Evolutionary conservation across 306 rosid species (phyloP).

Genomic region (Citrullus mucosospermus): DNA sequence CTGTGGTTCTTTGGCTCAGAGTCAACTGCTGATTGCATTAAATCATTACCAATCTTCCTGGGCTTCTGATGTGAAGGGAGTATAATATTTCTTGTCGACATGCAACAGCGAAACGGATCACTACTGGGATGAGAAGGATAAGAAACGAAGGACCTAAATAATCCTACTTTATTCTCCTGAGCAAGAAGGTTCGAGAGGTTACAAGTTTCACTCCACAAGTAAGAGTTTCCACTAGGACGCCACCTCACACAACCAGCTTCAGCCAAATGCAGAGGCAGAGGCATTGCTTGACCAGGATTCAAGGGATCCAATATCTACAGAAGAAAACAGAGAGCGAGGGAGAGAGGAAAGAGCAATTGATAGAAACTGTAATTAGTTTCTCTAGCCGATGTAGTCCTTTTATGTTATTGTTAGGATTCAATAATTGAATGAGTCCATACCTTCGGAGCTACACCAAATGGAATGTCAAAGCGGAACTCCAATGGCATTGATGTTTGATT

Average conservation of each 20-base stretch:
- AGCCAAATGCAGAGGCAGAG: constrained; percentile 88
- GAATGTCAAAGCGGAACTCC: constrained; percentile 94
- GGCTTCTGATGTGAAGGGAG: constrained; percentile 35
- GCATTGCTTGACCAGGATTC: constrained; percentile 80
- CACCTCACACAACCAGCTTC: constrained; percentile 89
- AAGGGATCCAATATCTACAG: constrained; percentile 81
- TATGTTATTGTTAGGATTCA: too few relatives aligned
- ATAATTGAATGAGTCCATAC: constrained; percentile 21
- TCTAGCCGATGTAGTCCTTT: background rate
- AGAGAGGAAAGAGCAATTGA: background rate
- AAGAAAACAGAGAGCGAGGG: background rate
- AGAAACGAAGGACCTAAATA: constrained; percentile 70
- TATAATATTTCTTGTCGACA: constrained; percentile 55
- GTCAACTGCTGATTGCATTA: constrained; percentile 9
- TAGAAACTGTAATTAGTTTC: background rate
- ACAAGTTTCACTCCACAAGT: constrained; percentile 88
- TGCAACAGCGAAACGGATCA: constrained; percentile 83
- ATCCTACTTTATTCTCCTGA: constrained; percentile 53
- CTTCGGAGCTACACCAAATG: constrained; percentile 83
- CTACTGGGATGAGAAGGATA: constrained; percentile 83
- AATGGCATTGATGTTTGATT: constrained; percentile 65
- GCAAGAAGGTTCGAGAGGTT: constrained; percentile 67
- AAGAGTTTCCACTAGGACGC: constrained; percentile 81
- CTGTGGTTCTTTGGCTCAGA: constrained; percentile 5
- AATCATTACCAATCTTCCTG: constrained; percentile 20